Base-by-base conservation (phyloP, 345 rosid genomes). In the Syzygium grande region DNA sequence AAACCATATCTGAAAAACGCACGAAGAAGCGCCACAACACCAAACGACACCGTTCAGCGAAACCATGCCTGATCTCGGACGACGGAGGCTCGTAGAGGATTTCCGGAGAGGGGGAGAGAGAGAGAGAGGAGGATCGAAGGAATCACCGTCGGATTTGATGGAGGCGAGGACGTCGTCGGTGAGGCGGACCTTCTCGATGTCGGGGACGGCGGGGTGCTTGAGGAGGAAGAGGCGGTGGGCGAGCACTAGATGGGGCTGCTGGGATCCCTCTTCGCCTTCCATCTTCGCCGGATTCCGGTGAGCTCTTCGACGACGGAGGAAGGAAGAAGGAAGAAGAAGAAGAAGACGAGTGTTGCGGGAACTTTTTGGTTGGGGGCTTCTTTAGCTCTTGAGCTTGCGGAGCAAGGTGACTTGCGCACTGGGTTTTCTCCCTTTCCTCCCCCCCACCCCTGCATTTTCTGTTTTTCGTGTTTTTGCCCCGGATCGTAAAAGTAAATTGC, bases 231-330 rank as follows among this genome's bases (percentile, higher is more conserved):
- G 95, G 89, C 94, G 94, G 95, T 96, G 73, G 1, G 95, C 98
- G 41, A 98, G 95, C 19, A 93, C 91, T 52, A 98, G 97, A 59
- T 96, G 99, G 80, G 97, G 92, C 86, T 96, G 98, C 91, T 97
- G 98, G 80, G 94, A 88, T 92, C 96, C 99, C 77, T 96, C 99
- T 21, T 93, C 91, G 25, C 90, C 92, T 87, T 97, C 99, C 99
- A 98, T 97, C 91, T 34, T 49, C 51, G 84, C 87, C 87, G 19
- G 85, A 84, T 84, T 73, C 73, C 25, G 80, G 6, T 9, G 63
- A 56, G 63, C 63, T 23, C 63, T 23, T 11, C 21, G 78, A 63
- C 21, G 77, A 2, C 25, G 80, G 22, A 6, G 78, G 11, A 16
- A 15, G 5, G 68, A 38, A n/a, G 34, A 21, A 1, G 1, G 78